Evolutionary conservation across 495 filamentous ascomycete species (phyloP), one percentile per base, ranked within the genome.

Genomic region (Cercophora newfieldiana): DNA sequence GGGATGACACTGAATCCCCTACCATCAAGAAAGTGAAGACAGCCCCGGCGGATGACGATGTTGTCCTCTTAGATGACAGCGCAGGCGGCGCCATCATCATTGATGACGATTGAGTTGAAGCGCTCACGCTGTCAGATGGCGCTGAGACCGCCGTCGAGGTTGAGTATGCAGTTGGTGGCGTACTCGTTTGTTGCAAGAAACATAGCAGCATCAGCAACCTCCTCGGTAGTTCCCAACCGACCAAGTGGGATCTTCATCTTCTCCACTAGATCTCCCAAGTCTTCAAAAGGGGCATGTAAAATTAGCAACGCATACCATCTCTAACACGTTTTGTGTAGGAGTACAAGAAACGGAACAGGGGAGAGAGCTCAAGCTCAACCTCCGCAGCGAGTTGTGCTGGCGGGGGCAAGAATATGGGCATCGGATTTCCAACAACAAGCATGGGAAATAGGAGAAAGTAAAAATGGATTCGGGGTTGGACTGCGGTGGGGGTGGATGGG

Each of bases 81-180:
- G 63, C 64, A 33, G 83, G 88, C 53, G 86, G 74, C 69, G 61
- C 64, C 37, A 69, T 16, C 12, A 12, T 53, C 28, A 51, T 47
- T 73, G 31, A 61, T 58, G 72, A 68, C 53, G 61, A 65, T 28
- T 48, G 7, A n/a, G 24, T n/a, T n/a, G n/a, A n/a, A n/a, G n/a
- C n/a, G n/a, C n/a, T n/a, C n/a, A n/a, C n/a, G 26, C 19, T n/a
- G 22, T 74, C 71, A 91, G 21, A 82, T 77, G 16, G 89, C 90
- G 69, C 91, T 92, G 61, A 94, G 71, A 1, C 92, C 92, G 19
- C 92, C 92, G 73, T 96, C 92, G n/a, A 96, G 81, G 70, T 92
- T 93, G 8, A 96, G 81, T 26, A 93, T 84, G 77, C 91, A 93
- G 63, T 94, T 94, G 71, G 93, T 92, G 8, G 91, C 88, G 73